Conservation (phyloP, 306 rosid genomes). For the Glycine tomentella region DNA sequence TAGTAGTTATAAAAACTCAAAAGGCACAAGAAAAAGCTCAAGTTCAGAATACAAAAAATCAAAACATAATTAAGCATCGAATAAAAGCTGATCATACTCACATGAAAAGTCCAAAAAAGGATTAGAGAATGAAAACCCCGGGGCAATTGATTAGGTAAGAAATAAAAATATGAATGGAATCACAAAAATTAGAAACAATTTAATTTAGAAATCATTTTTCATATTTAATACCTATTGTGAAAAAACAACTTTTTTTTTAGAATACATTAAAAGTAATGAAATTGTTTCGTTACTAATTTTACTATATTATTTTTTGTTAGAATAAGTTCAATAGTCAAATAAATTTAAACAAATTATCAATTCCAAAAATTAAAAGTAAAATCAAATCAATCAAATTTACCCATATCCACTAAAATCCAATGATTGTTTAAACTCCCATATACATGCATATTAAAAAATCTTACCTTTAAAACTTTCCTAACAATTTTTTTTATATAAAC, state of each 20-base stretch:
- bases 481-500: background rate
- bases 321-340: background rate
- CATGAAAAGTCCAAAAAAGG: background rate
- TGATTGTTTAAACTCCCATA: background rate
- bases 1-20: background rate
- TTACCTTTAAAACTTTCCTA: too few relatives aligned
- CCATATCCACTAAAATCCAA: background rate
- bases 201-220: too few relatives aligned
- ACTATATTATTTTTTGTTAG: background rate
- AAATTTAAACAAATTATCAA: too few relatives aligned
- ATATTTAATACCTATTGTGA: background rate
- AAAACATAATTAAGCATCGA: background rate
- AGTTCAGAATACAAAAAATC: background rate
- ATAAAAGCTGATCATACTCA: background rate
- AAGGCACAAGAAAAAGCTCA: background rate
- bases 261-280: too few relatives aligned
- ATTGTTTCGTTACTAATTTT: too few relatives aligned
- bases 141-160: background rate
- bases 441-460: background rate
- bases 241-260: background rate
- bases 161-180: background rate
- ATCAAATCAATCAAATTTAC: background rate
- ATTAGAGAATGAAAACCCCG: too few relatives aligned
- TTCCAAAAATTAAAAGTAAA: background rate
- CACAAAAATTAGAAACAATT: too few relatives aligned